A percentile compares a stretch with the other conserved stretches of the same genome.
Conservation (phyloP, 2,329 filamentous ascomycete genomes). For the Fusarium sp. region DNA sequence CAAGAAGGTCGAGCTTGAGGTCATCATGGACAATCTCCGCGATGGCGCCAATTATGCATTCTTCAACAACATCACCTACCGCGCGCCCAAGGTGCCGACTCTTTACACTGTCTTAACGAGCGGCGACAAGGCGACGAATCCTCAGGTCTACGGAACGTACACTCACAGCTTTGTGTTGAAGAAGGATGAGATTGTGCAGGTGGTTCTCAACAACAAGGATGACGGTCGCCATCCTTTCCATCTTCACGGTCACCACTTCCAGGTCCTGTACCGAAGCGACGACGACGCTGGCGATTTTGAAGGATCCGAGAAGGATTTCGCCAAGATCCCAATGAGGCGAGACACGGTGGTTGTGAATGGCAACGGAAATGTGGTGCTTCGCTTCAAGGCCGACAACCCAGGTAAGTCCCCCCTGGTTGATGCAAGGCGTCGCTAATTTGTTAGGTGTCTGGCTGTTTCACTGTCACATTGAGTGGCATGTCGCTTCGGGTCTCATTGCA, state of each 20-base stretch:
- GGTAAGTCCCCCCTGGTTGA: constrained; percentile 53
- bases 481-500: constrained; percentile 73
- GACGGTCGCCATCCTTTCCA: constrained; percentile 80
- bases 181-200: constrained; percentile 75
- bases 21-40: constrained; percentile 71
- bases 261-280: constrained; percentile 70
- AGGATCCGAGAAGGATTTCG: constrained; percentile 59
- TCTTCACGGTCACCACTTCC: constrained; percentile 82
- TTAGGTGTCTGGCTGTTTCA: constrained; percentile 77
- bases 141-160: constrained; percentile 73
- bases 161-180: constrained; percentile 76
- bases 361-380: constrained; percentile 74
- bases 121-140: constrained; percentile 68
- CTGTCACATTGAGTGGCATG: constrained; percentile 85
- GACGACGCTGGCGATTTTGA: constrained; percentile 70
- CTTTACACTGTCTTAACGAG: constrained; percentile 80
- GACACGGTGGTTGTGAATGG: constrained; percentile 76
- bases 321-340: constrained; percentile 70
- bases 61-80: constrained; percentile 84
- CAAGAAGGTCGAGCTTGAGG: constrained; percentile 70
- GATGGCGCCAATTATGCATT: constrained; percentile 73
- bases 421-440: background rate
- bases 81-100: constrained; percentile 79
- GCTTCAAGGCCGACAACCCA: constrained; percentile 76
- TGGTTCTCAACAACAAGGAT: constrained; percentile 83